Conservation (phyloP, 2,329 filamentous ascomycete species). For the Scedosporium minutisporum region DNA sequence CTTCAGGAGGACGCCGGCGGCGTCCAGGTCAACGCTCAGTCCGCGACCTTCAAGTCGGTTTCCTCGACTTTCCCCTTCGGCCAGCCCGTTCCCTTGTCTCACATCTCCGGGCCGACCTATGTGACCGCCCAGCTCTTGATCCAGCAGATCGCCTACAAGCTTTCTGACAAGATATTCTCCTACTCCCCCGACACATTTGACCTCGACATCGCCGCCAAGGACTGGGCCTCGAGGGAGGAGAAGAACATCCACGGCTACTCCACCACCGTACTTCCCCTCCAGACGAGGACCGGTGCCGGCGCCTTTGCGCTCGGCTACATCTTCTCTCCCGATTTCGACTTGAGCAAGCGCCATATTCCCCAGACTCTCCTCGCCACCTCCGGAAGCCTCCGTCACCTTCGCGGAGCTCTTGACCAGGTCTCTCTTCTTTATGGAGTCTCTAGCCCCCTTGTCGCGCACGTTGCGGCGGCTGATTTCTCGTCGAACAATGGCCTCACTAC, state of each 20-base stretch:
- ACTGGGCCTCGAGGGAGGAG: slow-evolving; percentile 62
- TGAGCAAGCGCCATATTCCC: slow-evolving; percentile 81
- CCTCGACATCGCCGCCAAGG: slow-evolving; percentile 70
- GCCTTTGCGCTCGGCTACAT: slow-evolving; percentile 91
- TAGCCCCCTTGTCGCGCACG: slow-evolving; percentile 85
- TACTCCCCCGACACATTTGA: slow-evolving; percentile 93
- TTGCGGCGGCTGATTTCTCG: slow-evolving; percentile 83
- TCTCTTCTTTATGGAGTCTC: slow-evolving; percentile 84
- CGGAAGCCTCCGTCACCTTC: slow-evolving; percentile 69
- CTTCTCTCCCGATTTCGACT: slow-evolving; percentile 93
- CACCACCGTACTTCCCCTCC: slow-evolving; percentile 68
- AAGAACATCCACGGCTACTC: slow-evolving; percentile 74
- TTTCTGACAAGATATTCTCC: slow-evolving; percentile 95
- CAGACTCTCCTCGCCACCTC: slow-evolving; percentile 86
- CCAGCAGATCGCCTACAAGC: slow-evolving; percentile 88
- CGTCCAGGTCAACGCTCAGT: slow-evolving; percentile 1
- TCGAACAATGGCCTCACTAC: slow-evolving; percentile 62
- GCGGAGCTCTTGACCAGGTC: slow-evolving; percentile 80
- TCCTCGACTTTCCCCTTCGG: slow-evolving; percentile 50
- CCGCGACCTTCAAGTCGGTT: slow-evolving; percentile 4
- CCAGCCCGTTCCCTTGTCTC: slow-evolving; percentile 41
- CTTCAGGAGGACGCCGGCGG: slow-evolving; percentile 11
- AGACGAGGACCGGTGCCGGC: slow-evolving; percentile 83
- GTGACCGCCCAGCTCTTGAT: slow-evolving; percentile 86
- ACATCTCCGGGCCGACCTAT: slow-evolving; percentile 81